Percentiles rank a stretch among this genome's conserved stretches.
Conservation (phyloP, 805 yeast genomes). For the Saccharomycopsis microspora region DNA sequence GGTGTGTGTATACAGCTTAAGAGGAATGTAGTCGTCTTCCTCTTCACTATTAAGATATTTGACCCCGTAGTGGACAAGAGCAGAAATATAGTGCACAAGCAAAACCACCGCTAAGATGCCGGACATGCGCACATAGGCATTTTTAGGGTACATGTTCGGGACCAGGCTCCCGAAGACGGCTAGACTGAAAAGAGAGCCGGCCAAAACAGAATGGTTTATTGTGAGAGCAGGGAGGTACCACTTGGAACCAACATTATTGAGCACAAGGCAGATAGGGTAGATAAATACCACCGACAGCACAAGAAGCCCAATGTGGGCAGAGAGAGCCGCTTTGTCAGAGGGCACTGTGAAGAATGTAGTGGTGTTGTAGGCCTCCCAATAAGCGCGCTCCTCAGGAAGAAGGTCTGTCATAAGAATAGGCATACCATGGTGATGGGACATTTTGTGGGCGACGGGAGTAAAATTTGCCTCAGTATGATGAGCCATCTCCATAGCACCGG, state of each 20-base stretch:
- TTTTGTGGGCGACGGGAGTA: constrained; percentile 36
- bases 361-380: constrained; percentile 72
- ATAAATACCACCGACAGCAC: constrained; percentile 35
- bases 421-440: constrained; percentile 47
- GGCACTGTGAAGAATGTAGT: constrained; percentile 58
- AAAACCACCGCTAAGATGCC: constrained; percentile 44
- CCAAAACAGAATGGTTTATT: constrained; percentile 33
- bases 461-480: not conserved
- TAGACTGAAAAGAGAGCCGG: constrained; percentile 43
- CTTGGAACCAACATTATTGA: constrained; percentile 46
- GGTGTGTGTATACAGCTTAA: constrained; percentile 20
- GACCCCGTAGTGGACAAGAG: constrained; percentile 37
- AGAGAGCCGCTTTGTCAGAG: constrained; percentile 37
- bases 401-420: constrained; percentile 61
- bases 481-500: not conserved
- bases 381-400: constrained; percentile 58
- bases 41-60: constrained; percentile 20
- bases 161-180: constrained; percentile 47
- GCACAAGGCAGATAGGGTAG: constrained; percentile 59
- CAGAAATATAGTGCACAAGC: constrained; percentile 41
- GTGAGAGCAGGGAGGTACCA: constrained; percentile 50
- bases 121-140: constrained; percentile 60
- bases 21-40: constrained; percentile 18
- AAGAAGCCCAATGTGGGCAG: constrained; percentile 39
- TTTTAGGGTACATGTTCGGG: constrained; percentile 62